Evolutionary conservation across 2,329 filamentous ascomycete species (phyloP).

Genomic region (Parasarocladium wereldwijsianum): DNA sequence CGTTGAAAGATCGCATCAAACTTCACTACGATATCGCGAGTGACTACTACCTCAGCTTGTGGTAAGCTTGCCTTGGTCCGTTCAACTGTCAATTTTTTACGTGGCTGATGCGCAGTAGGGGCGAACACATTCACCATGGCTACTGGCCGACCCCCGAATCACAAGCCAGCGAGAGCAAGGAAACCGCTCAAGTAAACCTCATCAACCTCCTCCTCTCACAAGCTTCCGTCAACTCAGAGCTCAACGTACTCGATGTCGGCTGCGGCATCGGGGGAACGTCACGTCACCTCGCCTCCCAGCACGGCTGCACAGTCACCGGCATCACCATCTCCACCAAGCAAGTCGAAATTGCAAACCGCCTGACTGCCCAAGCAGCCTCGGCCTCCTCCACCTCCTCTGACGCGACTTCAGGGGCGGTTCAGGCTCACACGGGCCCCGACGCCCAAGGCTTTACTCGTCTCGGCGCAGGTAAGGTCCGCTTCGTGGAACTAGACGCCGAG

Average conservation of each 20-base stretch:
- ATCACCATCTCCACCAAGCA: constrained; percentile 46
- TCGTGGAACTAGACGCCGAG: constrained; percentile 46
- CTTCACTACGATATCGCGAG: constrained; percentile 46
- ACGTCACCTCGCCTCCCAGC: constrained; percentile 35
- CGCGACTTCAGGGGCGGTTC: constrained; percentile 12
- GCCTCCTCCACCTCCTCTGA: too few relatives aligned
- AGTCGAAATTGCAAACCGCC: constrained; percentile 40
- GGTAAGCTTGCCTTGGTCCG: constrained; percentile 21
- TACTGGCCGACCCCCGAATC: constrained; percentile 36
- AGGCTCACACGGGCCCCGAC: constrained; percentile 7
- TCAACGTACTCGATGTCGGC: constrained; percentile 38
- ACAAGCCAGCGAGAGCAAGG: constrained; percentile 35
- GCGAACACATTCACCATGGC: constrained; percentile 49
- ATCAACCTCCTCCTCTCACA: constrained; percentile 38
- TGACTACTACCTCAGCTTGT: constrained; percentile 46
- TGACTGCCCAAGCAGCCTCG: too few relatives aligned
- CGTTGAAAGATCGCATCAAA: constrained; percentile 42
- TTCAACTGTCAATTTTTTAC: not conserved
- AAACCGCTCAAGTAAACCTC: constrained; percentile 40
- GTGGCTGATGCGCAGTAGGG: constrained; percentile 22
- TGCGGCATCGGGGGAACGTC: constrained; percentile 47
- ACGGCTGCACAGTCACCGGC: constrained; percentile 38
- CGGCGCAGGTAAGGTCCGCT: constrained; percentile 32
- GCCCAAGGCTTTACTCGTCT: constrained; percentile 21
- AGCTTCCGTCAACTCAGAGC: constrained; percentile 6